Evolutionary conservation across 495 filamentous ascomycete genomes (phyloP).

Genomic region (Glonium stellatum): DNA sequence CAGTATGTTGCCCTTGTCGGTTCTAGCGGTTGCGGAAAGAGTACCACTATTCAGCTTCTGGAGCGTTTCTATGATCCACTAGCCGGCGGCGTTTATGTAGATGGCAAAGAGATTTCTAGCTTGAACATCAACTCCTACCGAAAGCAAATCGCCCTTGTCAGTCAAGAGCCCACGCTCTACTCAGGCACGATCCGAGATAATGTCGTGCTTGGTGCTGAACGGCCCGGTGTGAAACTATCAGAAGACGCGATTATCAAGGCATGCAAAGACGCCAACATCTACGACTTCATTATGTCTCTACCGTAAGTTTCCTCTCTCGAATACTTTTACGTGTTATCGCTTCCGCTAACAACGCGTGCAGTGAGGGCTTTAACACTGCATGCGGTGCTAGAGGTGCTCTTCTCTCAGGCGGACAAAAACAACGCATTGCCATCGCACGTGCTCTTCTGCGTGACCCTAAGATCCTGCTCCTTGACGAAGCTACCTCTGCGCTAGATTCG

Average conservation of each 20-base stretch:
- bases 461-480: conserved; percentile 72
- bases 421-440: conserved; percentile 70
- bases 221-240: conserved; percentile 1
- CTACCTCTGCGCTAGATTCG: conserved; percentile 72
- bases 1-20: conserved; percentile 78
- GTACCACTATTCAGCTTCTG: conserved; percentile 69
- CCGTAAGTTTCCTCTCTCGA: conserved; percentile 29
- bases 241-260: conserved; percentile 27
- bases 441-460: conserved; percentile 66
- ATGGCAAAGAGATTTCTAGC: conserved; percentile 20
- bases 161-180: conserved; percentile 33
- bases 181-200: conserved; percentile 32
- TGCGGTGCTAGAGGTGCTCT: conserved; percentile 71
- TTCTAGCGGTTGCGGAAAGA: conserved; percentile 76
- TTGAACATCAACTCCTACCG: conserved; percentile 25
- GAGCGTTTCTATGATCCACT: conserved; percentile 65
- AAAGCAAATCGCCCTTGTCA: conserved; percentile 24
- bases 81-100: conserved; percentile 21
- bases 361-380: conserved; percentile 65
- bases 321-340: neutral
- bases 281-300: conserved; percentile 30
- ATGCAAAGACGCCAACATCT: conserved; percentile 30
- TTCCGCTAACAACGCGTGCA: neutral
- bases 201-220: conserved; percentile 24
- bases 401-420: conserved; percentile 78